Evolutionary conservation across 805 yeast species (phyloP).

Genomic region (Cyberlindnera mississippiensis): DNA sequence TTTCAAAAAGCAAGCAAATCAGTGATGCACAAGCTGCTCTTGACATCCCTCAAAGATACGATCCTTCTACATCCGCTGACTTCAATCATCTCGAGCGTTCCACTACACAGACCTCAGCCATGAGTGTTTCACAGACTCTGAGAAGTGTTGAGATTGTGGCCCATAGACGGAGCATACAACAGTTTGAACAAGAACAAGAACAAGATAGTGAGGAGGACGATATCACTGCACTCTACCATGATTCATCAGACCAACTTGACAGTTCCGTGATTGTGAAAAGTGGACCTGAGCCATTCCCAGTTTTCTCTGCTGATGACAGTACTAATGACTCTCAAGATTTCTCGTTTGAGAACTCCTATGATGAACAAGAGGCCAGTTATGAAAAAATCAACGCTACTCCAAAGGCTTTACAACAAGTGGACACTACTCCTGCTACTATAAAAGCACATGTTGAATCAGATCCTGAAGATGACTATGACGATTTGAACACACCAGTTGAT

Average conservation of each 20-base stretch:
- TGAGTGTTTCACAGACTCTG: constrained; percentile 12
- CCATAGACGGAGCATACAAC: constrained; percentile 29
- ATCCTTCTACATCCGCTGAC: not conserved
- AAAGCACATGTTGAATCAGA: constrained; percentile 16
- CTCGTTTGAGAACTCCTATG: constrained; percentile 21
- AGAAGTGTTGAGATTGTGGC: constrained; percentile 31
- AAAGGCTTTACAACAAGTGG: not conserved
- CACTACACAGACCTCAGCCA: not conserved
- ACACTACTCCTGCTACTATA: constrained; percentile 17
- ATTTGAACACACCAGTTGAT: constrained; percentile 7
- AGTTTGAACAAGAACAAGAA: constrained; percentile 21
- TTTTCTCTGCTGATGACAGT: not conserved
- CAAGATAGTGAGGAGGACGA: constrained; percentile 27
- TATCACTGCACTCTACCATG: constrained; percentile 23
- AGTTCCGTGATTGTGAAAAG: constrained; percentile 4
- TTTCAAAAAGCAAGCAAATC: not conserved
- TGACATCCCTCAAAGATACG: constrained; percentile 8
- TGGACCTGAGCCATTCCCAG: constrained; percentile 5
- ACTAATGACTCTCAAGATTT: constrained; percentile 17
- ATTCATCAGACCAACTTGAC: constrained; percentile 9
- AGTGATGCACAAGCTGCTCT: constrained; percentile 5
- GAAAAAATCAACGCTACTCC: constrained; percentile 12
- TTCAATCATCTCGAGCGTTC: not conserved
- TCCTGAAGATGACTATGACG: constrained; percentile 22
- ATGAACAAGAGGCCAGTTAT: constrained; percentile 9